Evolutionary conservation across 1,139 yeast species (phyloP).

Genomic region (Magnusiomyces fungicola): DNA sequence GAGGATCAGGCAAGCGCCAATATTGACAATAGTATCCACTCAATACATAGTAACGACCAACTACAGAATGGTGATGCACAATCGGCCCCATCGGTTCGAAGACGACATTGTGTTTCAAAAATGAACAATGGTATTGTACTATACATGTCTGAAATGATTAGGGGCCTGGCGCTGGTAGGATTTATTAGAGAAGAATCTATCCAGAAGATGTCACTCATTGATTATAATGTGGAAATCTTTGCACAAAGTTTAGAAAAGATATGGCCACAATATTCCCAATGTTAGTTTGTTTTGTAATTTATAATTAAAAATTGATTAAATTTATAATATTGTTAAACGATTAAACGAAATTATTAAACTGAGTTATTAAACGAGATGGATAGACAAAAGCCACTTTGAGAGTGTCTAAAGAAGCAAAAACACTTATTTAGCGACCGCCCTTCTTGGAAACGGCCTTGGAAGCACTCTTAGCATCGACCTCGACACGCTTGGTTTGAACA

Average conservation of each 20-base stretch:
- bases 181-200: slow-evolving; percentile 55
- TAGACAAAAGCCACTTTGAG: too few relatives aligned
- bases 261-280: slow-evolving; percentile 38
- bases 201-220: slow-evolving; percentile 60
- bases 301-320: neutral
- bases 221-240: slow-evolving; percentile 80
- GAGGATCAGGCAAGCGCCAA: neutral
- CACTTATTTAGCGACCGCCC: too few relatives aligned
- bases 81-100: neutral
- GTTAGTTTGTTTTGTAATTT: neutral
- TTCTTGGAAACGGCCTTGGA: slow-evolving; percentile 24
- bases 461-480: slow-evolving; percentile 32
- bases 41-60: neutral
- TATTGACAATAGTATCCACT: neutral
- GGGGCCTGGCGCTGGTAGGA: slow-evolving; percentile 88
- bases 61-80: neutral
- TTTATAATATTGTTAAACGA: neutral
- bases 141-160: slow-evolving; percentile 82
- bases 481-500: slow-evolving; percentile 31
- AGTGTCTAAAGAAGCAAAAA: too few relatives aligned
- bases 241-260: slow-evolving; percentile 72
- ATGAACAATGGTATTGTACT: slow-evolving; percentile 77
- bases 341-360: neutral
- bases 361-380: neutral
- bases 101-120: slow-evolving; percentile 54